Conservation (phyloP, 2,329 filamentous ascomycete genomes). For the Calonectria pseudoturangicola region DNA sequence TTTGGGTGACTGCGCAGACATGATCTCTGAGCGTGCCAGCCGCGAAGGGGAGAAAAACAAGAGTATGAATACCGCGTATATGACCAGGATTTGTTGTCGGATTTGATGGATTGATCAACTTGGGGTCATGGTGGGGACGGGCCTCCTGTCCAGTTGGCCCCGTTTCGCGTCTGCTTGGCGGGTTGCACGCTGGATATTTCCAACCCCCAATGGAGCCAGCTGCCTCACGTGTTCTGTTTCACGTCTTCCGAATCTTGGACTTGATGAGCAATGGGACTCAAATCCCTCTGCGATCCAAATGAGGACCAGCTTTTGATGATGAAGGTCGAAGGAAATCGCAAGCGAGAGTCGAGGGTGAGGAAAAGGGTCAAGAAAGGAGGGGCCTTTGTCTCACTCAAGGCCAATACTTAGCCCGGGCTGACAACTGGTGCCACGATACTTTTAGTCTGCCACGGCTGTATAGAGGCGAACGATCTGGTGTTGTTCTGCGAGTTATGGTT, state of each 20-base stretch:
- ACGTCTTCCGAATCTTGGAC: background rate
- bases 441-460: background rate
- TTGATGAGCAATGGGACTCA: slow-evolving; percentile 3
- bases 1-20: slow-evolving; percentile 41
- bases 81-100: background rate
- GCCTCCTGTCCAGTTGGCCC: background rate
- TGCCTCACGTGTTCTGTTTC: background rate
- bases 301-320: slow-evolving; percentile 2
- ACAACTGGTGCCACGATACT: background rate
- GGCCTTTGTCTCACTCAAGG: slow-evolving; percentile 5
- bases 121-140: background rate
- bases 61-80: background rate
- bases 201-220: background rate
- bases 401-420: slow-evolving; percentile 16
- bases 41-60: background rate
- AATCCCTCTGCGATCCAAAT: background rate
- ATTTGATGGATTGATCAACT: background rate
- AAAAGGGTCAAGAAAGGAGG: slow-evolving; percentile 7
- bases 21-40: slow-evolving; percentile 22
- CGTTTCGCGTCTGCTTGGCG: slow-evolving; percentile 6
- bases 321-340: background rate
- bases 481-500: background rate
- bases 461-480: background rate
- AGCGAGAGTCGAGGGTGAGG: background rate
- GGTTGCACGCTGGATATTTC: background rate